Evolutionary conservation across 257 asterid species (phyloP).

Genomic region (Gynochthodes officinalis): DNA sequence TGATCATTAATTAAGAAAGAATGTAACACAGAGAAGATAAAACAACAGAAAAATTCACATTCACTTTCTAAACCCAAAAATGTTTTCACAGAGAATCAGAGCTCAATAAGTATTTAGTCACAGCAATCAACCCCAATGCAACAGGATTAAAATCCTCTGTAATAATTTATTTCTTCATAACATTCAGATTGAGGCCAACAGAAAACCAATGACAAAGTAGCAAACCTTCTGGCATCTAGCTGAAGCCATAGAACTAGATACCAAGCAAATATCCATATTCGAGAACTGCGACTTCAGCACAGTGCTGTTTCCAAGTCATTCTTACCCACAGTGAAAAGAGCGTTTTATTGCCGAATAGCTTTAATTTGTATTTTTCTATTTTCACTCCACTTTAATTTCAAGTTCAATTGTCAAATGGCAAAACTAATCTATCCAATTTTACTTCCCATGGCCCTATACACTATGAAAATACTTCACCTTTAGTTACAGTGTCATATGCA

Average conservation of each 20-base stretch:
- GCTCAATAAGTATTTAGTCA: neutral
- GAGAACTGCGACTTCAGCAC: neutral
- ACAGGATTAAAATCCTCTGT: neutral
- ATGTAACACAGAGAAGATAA: neutral
- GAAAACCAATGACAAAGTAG: neutral
- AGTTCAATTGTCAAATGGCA: neutral
- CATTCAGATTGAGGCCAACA: neutral
- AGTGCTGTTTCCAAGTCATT: neutral
- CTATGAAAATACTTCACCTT: neutral
- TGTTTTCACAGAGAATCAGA: neutral
- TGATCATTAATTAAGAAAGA: neutral
- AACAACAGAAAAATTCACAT: neutral
- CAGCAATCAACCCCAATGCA: no score
- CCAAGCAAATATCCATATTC: neutral
- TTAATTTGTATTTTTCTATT: neutral
- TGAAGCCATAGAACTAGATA: neutral
- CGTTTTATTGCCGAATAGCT: neutral
- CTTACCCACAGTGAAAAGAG: neutral
- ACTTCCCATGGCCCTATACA: neutral
- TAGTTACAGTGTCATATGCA: neutral
- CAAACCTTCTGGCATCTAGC: neutral
- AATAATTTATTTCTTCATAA: neutral
- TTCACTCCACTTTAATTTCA: neutral
- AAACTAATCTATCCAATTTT: neutral
- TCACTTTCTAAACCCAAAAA: neutral